phyloP scores from a whole-genome alignment of 2,329 filamentous ascomycete species.

The Cercospora citrullina region DNA sequence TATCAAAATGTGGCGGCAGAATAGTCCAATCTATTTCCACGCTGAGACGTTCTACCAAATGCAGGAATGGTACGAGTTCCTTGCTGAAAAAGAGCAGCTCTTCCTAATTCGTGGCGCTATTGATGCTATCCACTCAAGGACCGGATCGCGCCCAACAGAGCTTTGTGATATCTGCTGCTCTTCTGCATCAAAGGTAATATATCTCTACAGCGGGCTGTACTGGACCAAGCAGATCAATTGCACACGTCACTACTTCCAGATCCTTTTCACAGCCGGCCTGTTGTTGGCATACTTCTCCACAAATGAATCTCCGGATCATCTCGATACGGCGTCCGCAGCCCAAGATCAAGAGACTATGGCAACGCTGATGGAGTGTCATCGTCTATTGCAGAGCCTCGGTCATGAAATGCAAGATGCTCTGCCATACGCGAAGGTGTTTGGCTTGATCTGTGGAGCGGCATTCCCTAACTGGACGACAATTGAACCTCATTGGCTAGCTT shows the following conservation, averaged over 20 bases:
- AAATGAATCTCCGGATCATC: background rate
- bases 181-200: slow-evolving; percentile 43
- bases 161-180: slow-evolving; percentile 19
- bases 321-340: background rate
- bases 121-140: slow-evolving; percentile 42
- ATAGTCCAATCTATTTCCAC: slow-evolving; percentile 37
- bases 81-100: slow-evolving; percentile 45
- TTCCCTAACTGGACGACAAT: slow-evolving; percentile 9
- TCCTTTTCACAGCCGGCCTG: slow-evolving; percentile 50
- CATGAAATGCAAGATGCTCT: slow-evolving; percentile 10
- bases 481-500: background rate
- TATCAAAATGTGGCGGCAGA: slow-evolving; percentile 41
- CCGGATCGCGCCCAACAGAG: slow-evolving; percentile 13
- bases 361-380: slow-evolving; percentile 5
- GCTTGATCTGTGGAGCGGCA: slow-evolving; percentile 5
- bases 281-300: slow-evolving; percentile 12
- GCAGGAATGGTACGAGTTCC: slow-evolving; percentile 49
- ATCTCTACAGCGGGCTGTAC: slow-evolving; percentile 43
- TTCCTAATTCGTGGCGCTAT: slow-evolving; percentile 46
- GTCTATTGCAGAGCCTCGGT: slow-evolving; percentile 3
- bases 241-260: slow-evolving; percentile 53
- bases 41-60: slow-evolving; percentile 47
- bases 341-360: background rate
- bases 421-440: slow-evolving; percentile 15
- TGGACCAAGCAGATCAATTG: slow-evolving; percentile 43